These are phyloP conservation scores for Ophioceras dolichostomum DNA, from an alignment of 2,329 filamentous ascomycete genomes.

Conservation along the genomic window DNA sequence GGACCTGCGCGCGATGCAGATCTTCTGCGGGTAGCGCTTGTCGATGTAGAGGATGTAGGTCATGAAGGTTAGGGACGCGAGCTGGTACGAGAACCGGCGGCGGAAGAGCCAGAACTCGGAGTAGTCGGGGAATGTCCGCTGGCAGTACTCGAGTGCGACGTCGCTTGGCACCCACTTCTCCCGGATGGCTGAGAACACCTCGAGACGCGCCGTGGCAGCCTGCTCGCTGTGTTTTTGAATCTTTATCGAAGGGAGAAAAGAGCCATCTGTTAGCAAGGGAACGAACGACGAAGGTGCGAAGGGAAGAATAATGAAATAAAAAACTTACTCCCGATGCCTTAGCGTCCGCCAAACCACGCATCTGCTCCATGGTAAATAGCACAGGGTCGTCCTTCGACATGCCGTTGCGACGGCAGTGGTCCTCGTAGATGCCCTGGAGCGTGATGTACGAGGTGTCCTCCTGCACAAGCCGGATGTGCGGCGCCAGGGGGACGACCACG, in stretches of 20 bases:
- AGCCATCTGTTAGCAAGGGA: too few relatives aligned
- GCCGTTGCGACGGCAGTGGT: constrained; percentile 78
- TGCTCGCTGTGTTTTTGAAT: constrained; percentile 62
- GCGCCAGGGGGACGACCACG: constrained; percentile 88
- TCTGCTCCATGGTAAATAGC: constrained; percentile 89
- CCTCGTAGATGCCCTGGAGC: constrained; percentile 89
- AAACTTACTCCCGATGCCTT: constrained; percentile 42
- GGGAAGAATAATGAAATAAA: not conserved
- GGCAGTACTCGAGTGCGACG: constrained; percentile 80
- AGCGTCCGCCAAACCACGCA: constrained; percentile 61
- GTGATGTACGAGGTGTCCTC: constrained; percentile 93
- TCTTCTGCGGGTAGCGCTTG: constrained; percentile 89
- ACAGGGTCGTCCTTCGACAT: constrained; percentile 93
- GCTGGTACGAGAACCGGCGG: constrained; percentile 90
- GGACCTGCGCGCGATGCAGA: constrained; percentile 74
- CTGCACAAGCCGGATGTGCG: constrained; percentile 88
- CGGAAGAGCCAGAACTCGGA: constrained; percentile 98
- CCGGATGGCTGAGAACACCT: constrained; percentile 92
- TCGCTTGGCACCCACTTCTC: constrained; percentile 82
- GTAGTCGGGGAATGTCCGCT: constrained; percentile 74
- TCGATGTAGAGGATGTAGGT: constrained; percentile 98
- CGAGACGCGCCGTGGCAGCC: constrained; percentile 60
- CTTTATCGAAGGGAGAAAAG: not conserved
- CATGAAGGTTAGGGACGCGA: constrained; percentile 93
- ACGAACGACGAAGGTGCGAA: too few relatives aligned